Conservation (phyloP, 768 basidiomycete species). For the Nidularia sp. region DNA sequence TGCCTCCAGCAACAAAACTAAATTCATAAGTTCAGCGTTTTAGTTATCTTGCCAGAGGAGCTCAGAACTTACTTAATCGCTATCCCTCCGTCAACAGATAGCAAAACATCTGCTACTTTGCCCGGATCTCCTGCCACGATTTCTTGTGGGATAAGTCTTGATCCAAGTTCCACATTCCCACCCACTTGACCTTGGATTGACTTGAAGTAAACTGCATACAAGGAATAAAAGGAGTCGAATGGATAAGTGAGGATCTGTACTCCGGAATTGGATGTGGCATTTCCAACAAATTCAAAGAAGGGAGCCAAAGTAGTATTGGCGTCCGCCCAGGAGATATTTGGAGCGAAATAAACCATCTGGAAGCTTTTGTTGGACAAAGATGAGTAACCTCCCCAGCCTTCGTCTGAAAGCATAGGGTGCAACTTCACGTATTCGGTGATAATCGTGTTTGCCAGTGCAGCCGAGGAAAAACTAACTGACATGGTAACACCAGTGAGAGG, state of each 20-base stretch:
- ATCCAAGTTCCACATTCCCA: constrained; percentile 18
- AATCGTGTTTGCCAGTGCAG: constrained; percentile 20
- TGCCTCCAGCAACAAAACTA: constrained; percentile 42
- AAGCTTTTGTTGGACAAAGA: constrained; percentile 13
- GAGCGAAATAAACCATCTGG: constrained; percentile 19
- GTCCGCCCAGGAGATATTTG: constrained; percentile 28
- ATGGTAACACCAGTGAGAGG: constrained; percentile 25
- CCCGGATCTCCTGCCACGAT: constrained; percentile 15
- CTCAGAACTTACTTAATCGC: constrained; percentile 14
- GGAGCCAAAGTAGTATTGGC: constrained; percentile 27
- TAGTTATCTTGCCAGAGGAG: neutral
- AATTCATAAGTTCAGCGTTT: neutral
- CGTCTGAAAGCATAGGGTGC: constrained; percentile 31
- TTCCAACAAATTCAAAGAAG: constrained; percentile 23
- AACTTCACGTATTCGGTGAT: constrained; percentile 28
- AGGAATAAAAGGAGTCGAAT: constrained; percentile 19
- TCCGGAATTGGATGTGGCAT: constrained; percentile 13
- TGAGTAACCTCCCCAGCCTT: constrained; percentile 40
- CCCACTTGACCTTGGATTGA: constrained; percentile 12
- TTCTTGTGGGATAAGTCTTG: constrained; percentile 27
- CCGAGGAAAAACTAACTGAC: constrained; percentile 24
- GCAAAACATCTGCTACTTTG: constrained; percentile 16
- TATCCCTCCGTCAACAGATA: constrained; percentile 12
- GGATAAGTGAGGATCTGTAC: constrained; percentile 4
- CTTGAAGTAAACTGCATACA: constrained; percentile 9